Conservation (phyloP, 2,329 filamentous ascomycete species). For the Stachybotrys chlorohalonatus region DNA sequence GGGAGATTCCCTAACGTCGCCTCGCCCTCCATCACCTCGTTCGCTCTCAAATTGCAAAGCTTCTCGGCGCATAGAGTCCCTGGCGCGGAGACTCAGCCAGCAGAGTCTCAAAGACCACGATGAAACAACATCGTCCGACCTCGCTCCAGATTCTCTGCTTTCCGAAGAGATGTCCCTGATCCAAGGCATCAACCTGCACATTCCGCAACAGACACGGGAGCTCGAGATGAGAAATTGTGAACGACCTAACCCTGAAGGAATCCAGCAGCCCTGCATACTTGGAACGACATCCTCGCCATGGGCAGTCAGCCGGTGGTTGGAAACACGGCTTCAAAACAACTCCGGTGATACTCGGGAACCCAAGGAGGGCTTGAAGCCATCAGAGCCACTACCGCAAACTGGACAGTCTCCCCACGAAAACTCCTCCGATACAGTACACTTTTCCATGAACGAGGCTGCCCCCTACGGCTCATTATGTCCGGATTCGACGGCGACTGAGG, state of each 20-base stretch:
- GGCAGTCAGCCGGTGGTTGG: not conserved
- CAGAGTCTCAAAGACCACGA: not conserved
- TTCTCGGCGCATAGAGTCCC: not conserved
- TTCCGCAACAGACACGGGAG: not conserved
- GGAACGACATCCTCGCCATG: not conserved
- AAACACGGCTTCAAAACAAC: not conserved
- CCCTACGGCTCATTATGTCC: not conserved
- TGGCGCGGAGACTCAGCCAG: not conserved
- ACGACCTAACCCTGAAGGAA: not conserved
- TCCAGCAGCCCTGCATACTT: not conserved
- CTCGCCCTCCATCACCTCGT: not conserved
- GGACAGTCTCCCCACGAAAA: not conserved
- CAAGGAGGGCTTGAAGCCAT: not conserved
- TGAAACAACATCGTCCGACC: not conserved
- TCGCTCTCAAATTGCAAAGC: not conserved
- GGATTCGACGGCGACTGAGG: constrained; percentile 5
- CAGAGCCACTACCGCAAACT: not conserved
- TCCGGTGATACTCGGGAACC: not conserved
- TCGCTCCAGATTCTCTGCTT: not conserved
- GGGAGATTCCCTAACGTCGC: too few relatives aligned
- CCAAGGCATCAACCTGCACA: not conserved
- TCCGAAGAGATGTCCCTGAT: too few relatives aligned
- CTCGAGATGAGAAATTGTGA: not conserved
- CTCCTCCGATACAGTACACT: not conserved
- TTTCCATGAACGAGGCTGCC: not conserved